Percentiles rank a stretch among this genome's conserved stretches.
Conservation (phyloP, 306 rosid genomes). For the Dalbergia cochinchinensis region DNA sequence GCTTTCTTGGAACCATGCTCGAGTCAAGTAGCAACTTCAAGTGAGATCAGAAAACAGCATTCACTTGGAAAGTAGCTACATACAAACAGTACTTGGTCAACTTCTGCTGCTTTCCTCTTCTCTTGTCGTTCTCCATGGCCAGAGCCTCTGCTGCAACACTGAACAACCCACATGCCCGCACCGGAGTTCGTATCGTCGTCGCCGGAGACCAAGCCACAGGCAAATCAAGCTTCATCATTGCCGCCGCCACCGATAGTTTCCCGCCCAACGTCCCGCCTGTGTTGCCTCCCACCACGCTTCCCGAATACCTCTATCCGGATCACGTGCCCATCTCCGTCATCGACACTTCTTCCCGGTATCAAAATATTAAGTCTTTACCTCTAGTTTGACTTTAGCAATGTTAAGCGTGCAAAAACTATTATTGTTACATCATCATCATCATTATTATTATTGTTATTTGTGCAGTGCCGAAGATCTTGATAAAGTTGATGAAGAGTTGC, state of each 20-base stretch:
- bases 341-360: conserved; percentile 91
- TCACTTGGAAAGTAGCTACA: no score
- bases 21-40: no score
- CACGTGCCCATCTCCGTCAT: conserved; percentile 87
- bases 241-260: conserved; percentile 83
- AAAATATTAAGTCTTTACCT: no score
- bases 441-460: no score
- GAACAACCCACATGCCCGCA: no score
- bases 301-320: conserved; percentile 90
- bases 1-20: no score
- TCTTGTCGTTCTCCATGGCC: no score
- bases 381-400: no score
- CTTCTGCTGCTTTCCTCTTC: no score
- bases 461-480: conserved; percentile 74
- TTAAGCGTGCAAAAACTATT: background rate
- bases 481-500: conserved; percentile 92
- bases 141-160: no score
- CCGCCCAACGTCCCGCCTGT: conserved; percentile 81
- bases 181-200: conserved; percentile 86
- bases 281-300: conserved; percentile 85
- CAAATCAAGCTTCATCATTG: conserved; percentile 88
- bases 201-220: conserved; percentile 93
- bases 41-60: no score
- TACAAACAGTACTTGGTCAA: no score
- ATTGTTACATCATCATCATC: background rate